Base-by-base conservation (phyloP, 305 asterid species). In the Coffea humblotiana region DNA sequence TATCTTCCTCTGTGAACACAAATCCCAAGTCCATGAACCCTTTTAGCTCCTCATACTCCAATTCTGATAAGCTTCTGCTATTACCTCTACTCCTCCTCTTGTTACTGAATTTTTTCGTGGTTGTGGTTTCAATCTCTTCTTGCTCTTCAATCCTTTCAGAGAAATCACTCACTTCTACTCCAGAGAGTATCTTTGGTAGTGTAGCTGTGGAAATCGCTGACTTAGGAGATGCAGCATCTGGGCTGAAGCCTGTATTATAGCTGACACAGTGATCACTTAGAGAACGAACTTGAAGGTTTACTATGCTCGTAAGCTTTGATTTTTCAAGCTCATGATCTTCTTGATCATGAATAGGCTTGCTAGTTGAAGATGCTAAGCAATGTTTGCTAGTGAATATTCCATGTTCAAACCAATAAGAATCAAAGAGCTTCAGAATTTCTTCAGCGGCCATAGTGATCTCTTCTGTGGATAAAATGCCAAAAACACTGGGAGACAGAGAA, bases 21-120 rank as follows among this genome's bases (percentile, higher is more conserved):
- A 92, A 94, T 0, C 97, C 97, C 35, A 94, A 85, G 79, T 95
- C 98, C 94, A 90, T 86, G 52, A 93, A 94, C 18, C 98, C 98
- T 79, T 88, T 94, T 12, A 93, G 63, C 85, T 95, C 98, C 29
- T 92, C 91, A 56, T 82, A 85, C 43, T 94, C 98, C 78, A 95
- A 93, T 75, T 92, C 95, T 45, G 98, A 91, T 40, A 89, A 81
- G 87, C 98, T 93, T 67, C 87, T 93, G 82, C 91, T 85, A 32
- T 68, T 27, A 47, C 32, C 80, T 14, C 40, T 83, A 77, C 47
- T 72, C 78, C 35, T 51, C 19, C 45, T 76, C 68, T 27, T 43
- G 16, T 14, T 60, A 68, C 78, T 8, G 27, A 16, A 48, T 60
- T 72, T 80, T 14, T 61, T 51, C 68, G 35, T 56, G 29, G 6